Evolutionary conservation across 2,329 filamentous ascomycete species (phyloP), one percentile per base, ranked within the genome.

Genomic region (Botrytis fabae): DNA sequence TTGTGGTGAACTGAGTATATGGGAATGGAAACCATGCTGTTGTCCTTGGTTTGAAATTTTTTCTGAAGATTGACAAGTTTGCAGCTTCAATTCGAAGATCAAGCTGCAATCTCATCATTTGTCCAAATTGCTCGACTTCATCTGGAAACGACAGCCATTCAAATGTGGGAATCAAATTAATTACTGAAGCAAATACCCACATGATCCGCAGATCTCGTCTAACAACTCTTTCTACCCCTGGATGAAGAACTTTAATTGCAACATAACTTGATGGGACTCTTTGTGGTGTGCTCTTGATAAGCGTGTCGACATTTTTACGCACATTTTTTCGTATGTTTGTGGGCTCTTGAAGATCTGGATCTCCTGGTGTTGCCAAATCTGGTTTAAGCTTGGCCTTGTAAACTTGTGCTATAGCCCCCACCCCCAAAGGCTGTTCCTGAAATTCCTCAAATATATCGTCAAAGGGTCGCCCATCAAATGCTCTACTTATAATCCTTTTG

Each of bases 41-140:
- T 2, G 92, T 92, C 62, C 96, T 89, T 73, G 94, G 88, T 78
- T 92, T 93, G 85, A 99, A 99, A 81, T 98, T 93, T 78, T 92
- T 91, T 70, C 96, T 91, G 85, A 99, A 98, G 22, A 91, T 90
- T 35, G 91, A 90, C 4, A 99, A 85, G 79, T 99, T 99, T 54
- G 95, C 92, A 1, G 94, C 92, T 82, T 99, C 96, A 74, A 98
- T 98, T 70, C 96, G 92, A 51, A 99, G 86, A 82, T 99, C 96
- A 4, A 99, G 86, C 81, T 99, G 96, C n/a, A 98, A 85, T 79
- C 92, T 92, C 96, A 99, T 99, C 96, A 99, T 99, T 80, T 97
- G 93, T 38, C 95, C 95, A 80, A 99, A 99, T 79, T 98, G 94
- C 22, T 87, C 84, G 4, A 98, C 96, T 81, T 99, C 96, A 77